Percentiles rank a stretch among this genome's conserved stretches.
Evolutionary conservation across 176 grass and related monocot genomes (phyloP).

Genomic region (Oryza australiensis): DNA sequence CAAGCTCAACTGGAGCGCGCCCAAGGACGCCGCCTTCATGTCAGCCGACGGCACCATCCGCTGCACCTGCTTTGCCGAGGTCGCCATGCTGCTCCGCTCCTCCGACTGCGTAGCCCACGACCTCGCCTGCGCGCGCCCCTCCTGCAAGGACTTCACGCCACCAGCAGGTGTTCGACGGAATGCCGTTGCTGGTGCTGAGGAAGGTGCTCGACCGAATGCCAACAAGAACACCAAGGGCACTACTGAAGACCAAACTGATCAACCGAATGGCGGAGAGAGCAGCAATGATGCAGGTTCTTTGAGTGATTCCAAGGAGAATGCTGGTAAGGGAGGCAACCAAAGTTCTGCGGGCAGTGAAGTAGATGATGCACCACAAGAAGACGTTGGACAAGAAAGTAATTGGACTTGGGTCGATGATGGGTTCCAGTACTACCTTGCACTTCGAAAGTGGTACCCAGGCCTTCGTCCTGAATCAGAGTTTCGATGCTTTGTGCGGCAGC

Average conservation of each 20-base stretch:
- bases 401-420: slow-evolving; percentile 46
- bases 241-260: neutral
- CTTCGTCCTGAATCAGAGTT: slow-evolving; percentile 87
- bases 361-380: neutral
- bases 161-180: slow-evolving; percentile 32
- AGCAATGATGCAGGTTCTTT: neutral
- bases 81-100: slow-evolving; percentile 71
- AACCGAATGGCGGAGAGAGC: neutral
- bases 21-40: slow-evolving; percentile 86
- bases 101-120: slow-evolving; percentile 78
- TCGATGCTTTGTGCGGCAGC: slow-evolving; percentile 68
- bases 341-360: neutral
- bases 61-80: slow-evolving; percentile 72
- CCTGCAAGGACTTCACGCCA: slow-evolving; percentile 40
- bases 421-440: slow-evolving; percentile 69
- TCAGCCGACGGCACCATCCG: slow-evolving; percentile 58
- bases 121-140: slow-evolving; percentile 40
- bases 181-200: neutral
- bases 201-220: slow-evolving; percentile 22
- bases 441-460: slow-evolving; percentile 75
- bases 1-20: slow-evolving; percentile 90
- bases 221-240: neutral
- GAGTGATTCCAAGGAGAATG: neutral
- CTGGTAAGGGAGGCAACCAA: neutral
- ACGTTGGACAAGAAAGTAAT: neutral